Conservation (phyloP, 352 stramenopile genomes). For the Peronosclerospora sorghi region DNA sequence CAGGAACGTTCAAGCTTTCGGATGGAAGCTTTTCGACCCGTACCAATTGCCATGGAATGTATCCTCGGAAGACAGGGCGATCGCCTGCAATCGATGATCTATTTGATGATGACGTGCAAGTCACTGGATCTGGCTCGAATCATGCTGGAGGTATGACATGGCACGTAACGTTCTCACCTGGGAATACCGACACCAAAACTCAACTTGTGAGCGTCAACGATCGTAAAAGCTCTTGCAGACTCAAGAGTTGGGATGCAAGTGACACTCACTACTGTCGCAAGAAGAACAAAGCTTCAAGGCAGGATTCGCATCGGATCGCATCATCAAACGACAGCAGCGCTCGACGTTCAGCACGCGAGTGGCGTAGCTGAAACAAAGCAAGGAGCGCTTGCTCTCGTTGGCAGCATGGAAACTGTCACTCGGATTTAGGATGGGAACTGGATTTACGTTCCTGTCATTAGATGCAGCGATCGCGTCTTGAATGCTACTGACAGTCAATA, state of each 20-base stretch:
- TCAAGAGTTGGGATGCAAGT: slow-evolving; percentile 26
- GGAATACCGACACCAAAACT: slow-evolving; percentile 19
- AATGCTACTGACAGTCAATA: slow-evolving; percentile 8
- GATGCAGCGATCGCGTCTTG: slow-evolving; percentile 9
- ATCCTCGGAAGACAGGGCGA: slow-evolving; percentile 72
- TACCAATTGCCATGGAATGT: slow-evolving; percentile 60
- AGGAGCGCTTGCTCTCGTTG: too few relatives aligned
- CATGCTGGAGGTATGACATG: slow-evolving; percentile 29
- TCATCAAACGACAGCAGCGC: slow-evolving; percentile 21
- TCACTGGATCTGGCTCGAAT: slow-evolving; percentile 28
- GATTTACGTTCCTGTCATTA: slow-evolving; percentile 28
- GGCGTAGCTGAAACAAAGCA: background rate
- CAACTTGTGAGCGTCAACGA: slow-evolving; percentile 24
- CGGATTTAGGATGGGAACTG: slow-evolving; percentile 2
- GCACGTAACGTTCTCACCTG: slow-evolving; percentile 44
- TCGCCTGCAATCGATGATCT: slow-evolving; percentile 54
- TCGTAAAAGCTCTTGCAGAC: slow-evolving; percentile 21
- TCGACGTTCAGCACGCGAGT: slow-evolving; percentile 16
- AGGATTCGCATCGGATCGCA: slow-evolving; percentile 26
- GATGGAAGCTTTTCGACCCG: slow-evolving; percentile 48
- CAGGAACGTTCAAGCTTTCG: slow-evolving; percentile 33
- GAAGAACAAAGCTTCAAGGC: slow-evolving; percentile 34
- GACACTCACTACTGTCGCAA: slow-evolving; percentile 15
- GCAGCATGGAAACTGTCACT: too few relatives aligned
- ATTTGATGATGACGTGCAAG: slow-evolving; percentile 31